Percentiles rank a stretch among this genome's conserved stretches.
Evolutionary conservation across 805 yeast genomes (phyloP).

Genomic region (Debaryomyces castellii): DNA sequence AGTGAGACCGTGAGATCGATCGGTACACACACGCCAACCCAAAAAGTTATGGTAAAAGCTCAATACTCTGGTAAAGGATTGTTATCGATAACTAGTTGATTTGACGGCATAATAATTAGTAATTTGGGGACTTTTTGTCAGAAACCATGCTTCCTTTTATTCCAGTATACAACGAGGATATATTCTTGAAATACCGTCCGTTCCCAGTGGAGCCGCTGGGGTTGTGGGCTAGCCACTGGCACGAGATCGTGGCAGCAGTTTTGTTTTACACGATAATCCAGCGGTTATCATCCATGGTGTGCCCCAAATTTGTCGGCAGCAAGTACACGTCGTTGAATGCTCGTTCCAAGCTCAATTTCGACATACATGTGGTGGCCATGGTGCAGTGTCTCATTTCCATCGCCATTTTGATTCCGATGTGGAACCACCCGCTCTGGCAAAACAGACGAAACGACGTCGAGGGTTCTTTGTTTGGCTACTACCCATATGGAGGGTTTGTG

Average conservation of each 20-base stretch:
- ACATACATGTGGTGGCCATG: constrained; percentile 87
- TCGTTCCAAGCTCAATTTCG: constrained; percentile 68
- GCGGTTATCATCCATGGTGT: constrained; percentile 50
- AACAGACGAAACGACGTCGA: constrained; percentile 41
- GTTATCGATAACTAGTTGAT: background rate
- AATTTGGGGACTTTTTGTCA: too few relatives aligned
- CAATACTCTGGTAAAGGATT: background rate
- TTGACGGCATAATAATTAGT: too few relatives aligned
- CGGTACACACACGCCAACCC: background rate
- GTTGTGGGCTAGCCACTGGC: constrained; percentile 58
- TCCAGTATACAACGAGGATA: constrained; percentile 38
- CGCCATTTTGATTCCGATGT: constrained; percentile 59
- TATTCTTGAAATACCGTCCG: constrained; percentile 44
- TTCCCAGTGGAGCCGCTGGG: constrained; percentile 46
- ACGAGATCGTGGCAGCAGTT: constrained; percentile 66
- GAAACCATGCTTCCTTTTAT: constrained; percentile 4
- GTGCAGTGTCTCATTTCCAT: constrained; percentile 75
- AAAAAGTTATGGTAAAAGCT: background rate
- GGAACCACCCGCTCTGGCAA: constrained; percentile 50
- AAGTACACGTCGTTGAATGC: constrained; percentile 48
- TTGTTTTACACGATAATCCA: constrained; percentile 60
- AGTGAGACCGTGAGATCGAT: background rate
- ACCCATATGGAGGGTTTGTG: constrained; percentile 75
- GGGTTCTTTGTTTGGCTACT: constrained; percentile 55
- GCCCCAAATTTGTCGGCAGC: constrained; percentile 49